These are phyloP conservation scores for Aspergillus sojae DNA, from an alignment of 2,329 filamentous ascomycete species.

Conservation along the genomic window DNA sequence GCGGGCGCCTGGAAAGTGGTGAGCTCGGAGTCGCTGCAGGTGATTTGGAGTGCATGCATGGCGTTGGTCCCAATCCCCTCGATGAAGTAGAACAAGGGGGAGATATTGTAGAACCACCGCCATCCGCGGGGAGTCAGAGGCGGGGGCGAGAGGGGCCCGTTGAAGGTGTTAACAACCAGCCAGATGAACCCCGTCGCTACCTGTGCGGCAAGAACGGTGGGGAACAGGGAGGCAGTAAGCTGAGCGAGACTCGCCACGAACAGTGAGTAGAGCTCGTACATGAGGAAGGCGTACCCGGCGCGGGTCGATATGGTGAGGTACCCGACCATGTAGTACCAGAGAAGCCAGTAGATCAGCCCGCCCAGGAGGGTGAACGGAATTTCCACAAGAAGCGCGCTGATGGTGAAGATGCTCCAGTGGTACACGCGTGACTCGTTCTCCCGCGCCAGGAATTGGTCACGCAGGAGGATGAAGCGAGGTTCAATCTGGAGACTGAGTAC, in stretches of 20 bases:
- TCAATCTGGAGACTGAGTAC: slow-evolving; percentile 13
- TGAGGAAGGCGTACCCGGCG: slow-evolving; percentile 82
- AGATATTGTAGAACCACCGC: slow-evolving; percentile 80
- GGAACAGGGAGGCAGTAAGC: slow-evolving; percentile 68
- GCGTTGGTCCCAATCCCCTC: slow-evolving; percentile 74
- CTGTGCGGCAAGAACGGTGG: slow-evolving; percentile 73
- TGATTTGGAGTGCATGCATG: slow-evolving; percentile 64
- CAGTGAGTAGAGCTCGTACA: slow-evolving; percentile 78
- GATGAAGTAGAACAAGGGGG: slow-evolving; percentile 78
- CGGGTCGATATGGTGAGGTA: slow-evolving; percentile 63
- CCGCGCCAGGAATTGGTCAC: slow-evolving; percentile 15
- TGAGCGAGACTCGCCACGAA: slow-evolving; percentile 64
- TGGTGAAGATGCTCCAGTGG: slow-evolving; percentile 17
- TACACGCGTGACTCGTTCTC: slow-evolving; percentile 17
- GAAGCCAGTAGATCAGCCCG: slow-evolving; percentile 75
- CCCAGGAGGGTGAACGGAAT: slow-evolving; percentile 60
- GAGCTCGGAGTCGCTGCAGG: slow-evolving; percentile 47
- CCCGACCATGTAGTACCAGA: slow-evolving; percentile 78
- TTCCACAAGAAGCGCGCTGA: slow-evolving; percentile 16
- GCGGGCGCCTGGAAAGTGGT: not conserved
- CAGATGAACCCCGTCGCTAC: slow-evolving; percentile 79
- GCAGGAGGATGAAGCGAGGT: slow-evolving; percentile 17
- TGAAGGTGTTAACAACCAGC: slow-evolving; percentile 79
- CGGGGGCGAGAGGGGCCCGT: slow-evolving; percentile 76
- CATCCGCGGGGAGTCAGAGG: slow-evolving; percentile 75